These are phyloP conservation scores for Cystobasidium slooffiae DNA, from an alignment of 1,284 basidiomycete species.

Conservation along the genomic window DNA sequence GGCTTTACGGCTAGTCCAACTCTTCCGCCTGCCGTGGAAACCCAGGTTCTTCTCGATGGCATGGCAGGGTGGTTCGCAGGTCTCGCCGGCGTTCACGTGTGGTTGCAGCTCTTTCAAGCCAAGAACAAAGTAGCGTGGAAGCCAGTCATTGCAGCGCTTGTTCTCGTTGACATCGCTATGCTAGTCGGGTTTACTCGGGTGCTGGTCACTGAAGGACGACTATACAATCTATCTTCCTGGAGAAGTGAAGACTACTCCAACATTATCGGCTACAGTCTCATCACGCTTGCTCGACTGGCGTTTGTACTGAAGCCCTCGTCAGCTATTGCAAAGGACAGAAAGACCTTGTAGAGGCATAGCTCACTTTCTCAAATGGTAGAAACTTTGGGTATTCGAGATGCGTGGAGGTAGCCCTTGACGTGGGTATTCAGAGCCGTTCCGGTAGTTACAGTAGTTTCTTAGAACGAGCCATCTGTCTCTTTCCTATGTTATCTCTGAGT, in stretches of 20 bases:
- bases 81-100: slow-evolving; percentile 24
- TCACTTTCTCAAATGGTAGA: neutral
- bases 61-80: slow-evolving; percentile 35
- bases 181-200: slow-evolving; percentile 19
- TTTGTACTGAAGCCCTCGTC: slow-evolving; percentile 7
- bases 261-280: slow-evolving; percentile 19
- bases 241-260: slow-evolving; percentile 18
- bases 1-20: slow-evolving; percentile 27
- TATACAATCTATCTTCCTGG: slow-evolving; percentile 12
- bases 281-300: slow-evolving; percentile 11
- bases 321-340: neutral
- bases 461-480: no score
- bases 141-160: slow-evolving; percentile 1
- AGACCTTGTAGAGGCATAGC: neutral
- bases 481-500: neutral
- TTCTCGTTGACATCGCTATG: slow-evolving; percentile 12
- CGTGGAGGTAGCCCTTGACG: neutral
- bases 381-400: neutral
- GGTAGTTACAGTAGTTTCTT: neutral
- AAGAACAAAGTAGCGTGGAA: slow-evolving; percentile 21
- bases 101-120: slow-evolving; percentile 5
- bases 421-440: neutral
- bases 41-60: slow-evolving; percentile 31
- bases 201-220: slow-evolving; percentile 4
- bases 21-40: slow-evolving; percentile 21